Evolutionary conservation across 345 rosid species (phyloP).

Genomic region (Rhodomyrtus tomentosa): DNA sequence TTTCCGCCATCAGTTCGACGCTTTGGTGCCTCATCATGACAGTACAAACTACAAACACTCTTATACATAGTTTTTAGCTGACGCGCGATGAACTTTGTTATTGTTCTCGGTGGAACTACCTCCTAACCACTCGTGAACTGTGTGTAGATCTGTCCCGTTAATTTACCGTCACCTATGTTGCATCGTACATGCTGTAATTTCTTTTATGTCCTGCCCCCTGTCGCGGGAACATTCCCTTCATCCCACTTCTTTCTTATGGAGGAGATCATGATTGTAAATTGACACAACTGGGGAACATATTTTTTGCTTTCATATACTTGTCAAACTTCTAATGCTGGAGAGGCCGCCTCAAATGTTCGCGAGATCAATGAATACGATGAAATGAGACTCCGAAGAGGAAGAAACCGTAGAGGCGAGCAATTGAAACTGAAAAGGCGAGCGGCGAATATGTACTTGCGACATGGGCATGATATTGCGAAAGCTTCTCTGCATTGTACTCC

Average conservation of each 20-base stretch:
- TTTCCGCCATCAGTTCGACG: background rate
- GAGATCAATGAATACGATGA: background rate
- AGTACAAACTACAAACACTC: background rate
- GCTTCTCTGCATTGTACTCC: background rate
- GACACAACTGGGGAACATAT: background rate
- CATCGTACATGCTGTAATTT: background rate
- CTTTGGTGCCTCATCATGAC: background rate
- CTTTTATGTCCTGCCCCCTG: background rate
- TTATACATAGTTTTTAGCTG: background rate
- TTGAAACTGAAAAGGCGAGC: background rate
- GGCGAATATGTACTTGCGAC: background rate
- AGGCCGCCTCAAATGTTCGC: background rate
- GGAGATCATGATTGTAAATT: background rate
- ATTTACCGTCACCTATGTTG: background rate
- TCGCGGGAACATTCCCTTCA: background rate
- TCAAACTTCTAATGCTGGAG: background rate
- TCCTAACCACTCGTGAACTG: background rate
- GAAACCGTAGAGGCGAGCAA: background rate
- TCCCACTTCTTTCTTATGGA: background rate
- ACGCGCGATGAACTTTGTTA: background rate
- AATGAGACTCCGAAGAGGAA: background rate
- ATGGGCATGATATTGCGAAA: background rate
- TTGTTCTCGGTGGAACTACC: background rate
- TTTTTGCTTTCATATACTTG: background rate
- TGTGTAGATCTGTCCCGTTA: background rate